Evolutionary conservation across 257 asterid species (phyloP).

Genomic region (Asclepias syriaca): DNA sequence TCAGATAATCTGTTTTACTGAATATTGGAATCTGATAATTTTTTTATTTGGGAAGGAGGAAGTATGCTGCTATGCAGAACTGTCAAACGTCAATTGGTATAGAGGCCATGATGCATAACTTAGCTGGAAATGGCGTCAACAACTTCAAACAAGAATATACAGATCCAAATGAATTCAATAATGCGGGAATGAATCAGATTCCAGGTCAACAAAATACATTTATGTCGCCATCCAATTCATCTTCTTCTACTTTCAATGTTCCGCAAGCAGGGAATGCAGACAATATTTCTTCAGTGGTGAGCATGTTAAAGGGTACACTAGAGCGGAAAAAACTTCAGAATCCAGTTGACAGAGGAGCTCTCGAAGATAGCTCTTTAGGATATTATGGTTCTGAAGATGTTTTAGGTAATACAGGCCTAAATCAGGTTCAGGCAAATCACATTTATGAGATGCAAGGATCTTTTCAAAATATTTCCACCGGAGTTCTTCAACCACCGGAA

Average conservation of each 20-base stretch:
- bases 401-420: slow-evolving; percentile 22
- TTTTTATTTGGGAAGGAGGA: slow-evolving; percentile 45
- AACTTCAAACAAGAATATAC: slow-evolving; percentile 28
- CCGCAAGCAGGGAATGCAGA: slow-evolving; percentile 43
- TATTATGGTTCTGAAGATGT: slow-evolving; percentile 36
- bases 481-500: slow-evolving; percentile 37
- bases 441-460: slow-evolving; percentile 34
- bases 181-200: slow-evolving; percentile 19
- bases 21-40: not conserved
- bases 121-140: slow-evolving; percentile 30
- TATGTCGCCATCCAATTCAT: slow-evolving; percentile 36
- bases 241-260: slow-evolving; percentile 52
- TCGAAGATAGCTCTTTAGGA: slow-evolving; percentile 38
- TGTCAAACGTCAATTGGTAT: slow-evolving; percentile 46
- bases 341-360: slow-evolving; percentile 26
- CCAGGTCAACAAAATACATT: slow-evolving; percentile 22
- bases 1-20: not conserved
- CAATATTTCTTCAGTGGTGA: slow-evolving; percentile 73
- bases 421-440: slow-evolving; percentile 34
- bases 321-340: slow-evolving; percentile 32
- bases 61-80: slow-evolving; percentile 71
- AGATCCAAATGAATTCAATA: slow-evolving; percentile 19
- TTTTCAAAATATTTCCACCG: slow-evolving; percentile 36
- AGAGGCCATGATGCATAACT: slow-evolving; percentile 48
- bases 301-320: slow-evolving; percentile 85